phyloP scores from a whole-genome alignment of 2,329 filamentous ascomycete genomes.

The Diaporthe velutina region DNA sequence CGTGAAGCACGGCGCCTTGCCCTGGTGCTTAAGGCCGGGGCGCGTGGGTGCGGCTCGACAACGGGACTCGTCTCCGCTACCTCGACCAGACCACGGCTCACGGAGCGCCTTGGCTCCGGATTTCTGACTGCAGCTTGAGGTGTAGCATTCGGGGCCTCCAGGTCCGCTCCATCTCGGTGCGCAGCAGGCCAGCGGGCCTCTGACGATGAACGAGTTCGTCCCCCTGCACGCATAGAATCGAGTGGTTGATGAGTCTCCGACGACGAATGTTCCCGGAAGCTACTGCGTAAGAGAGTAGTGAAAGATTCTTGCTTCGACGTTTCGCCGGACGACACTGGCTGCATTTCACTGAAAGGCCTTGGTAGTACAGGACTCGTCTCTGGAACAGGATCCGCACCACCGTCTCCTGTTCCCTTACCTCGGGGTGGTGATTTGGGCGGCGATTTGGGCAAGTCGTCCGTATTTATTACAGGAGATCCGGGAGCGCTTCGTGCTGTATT shows the following conservation, averaged over 20 bases:
- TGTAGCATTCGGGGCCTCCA: neutral
- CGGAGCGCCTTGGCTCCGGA: neutral
- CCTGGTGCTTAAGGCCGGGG: slow-evolving; percentile 37
- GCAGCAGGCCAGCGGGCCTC: neutral
- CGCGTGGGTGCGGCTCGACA: slow-evolving; percentile 19
- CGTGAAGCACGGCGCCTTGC: slow-evolving; percentile 19
- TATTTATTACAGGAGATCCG: slow-evolving; percentile 7
- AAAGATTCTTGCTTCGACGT: slow-evolving; percentile 15
- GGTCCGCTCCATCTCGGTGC: neutral
- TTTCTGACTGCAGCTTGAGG: neutral
- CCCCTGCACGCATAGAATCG: neutral
- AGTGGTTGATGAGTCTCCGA: neutral
- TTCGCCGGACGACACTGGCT: slow-evolving; percentile 17
- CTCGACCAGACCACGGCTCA: neutral
- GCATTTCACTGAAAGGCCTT: slow-evolving; percentile 10
- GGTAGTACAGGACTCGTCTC: slow-evolving; percentile 48
- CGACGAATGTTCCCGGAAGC: neutral
- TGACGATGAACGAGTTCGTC: neutral
- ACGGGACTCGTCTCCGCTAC: neutral
- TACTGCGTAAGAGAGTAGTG: neutral
- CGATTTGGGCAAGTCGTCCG: slow-evolving; percentile 24
- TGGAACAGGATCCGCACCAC: slow-evolving; percentile 45
- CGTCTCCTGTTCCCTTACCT: neutral
- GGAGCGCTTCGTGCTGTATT: slow-evolving; percentile 31
- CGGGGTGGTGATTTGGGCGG: neutral